These are phyloP conservation scores for Magnolia changhungtana DNA, from an alignment of 164 flowering plant species.

Conservation along the genomic window DNA sequence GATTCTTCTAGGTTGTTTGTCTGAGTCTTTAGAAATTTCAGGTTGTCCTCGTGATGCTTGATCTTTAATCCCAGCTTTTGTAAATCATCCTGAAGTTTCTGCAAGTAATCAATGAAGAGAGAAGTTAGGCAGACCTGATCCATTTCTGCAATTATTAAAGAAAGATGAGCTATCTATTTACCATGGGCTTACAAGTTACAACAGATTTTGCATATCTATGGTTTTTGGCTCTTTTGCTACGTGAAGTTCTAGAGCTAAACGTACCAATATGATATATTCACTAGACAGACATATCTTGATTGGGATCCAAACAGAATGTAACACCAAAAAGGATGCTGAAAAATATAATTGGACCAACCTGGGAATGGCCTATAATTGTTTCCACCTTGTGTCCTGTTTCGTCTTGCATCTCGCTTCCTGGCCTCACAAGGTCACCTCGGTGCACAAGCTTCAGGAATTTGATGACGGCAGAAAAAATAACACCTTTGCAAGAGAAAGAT, in stretches of 20 bases:
- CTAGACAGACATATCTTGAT: not conserved
- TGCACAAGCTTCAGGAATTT: not conserved
- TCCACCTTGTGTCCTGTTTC: not conserved
- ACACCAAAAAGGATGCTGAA: not conserved
- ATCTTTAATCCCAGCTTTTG: conserved; percentile 51
- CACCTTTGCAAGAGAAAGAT: not conserved
- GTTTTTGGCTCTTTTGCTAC: not conserved
- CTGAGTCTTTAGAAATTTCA: conserved; percentile 45
- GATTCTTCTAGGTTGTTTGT: conserved; percentile 48
- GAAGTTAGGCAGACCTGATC: not conserved
- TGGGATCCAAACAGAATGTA: not conserved
- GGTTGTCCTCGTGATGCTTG: conserved; percentile 69
- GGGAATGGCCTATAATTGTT: not conserved
- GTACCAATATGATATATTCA: not conserved
- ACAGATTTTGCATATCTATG: not conserved
- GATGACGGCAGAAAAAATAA: not conserved
- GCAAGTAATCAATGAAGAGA: conserved; percentile 15
- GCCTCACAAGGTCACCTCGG: not conserved
- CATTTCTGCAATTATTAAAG: not conserved
- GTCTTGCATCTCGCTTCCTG: conserved; percentile 2
- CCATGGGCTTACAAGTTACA: not conserved
- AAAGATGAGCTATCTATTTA: not conserved
- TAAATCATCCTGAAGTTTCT: conserved; percentile 71
- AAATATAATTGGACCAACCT: conserved; percentile 4
- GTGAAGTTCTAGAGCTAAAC: not conserved